Conservation (phyloP, 208 protist species). For the Naegleria lovaniensis region DNA sequence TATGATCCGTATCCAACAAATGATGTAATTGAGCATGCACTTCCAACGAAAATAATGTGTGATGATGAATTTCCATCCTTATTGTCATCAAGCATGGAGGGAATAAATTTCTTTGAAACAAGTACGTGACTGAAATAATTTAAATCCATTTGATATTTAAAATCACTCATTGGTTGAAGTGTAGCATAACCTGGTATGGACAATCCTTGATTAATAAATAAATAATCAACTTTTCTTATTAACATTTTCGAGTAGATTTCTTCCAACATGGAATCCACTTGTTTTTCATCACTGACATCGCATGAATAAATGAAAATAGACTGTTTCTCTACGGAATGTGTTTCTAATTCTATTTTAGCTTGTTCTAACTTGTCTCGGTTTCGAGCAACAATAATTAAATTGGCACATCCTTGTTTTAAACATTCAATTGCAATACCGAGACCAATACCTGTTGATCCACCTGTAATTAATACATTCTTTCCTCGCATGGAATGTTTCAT, state of each 20-base stretch:
- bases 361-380: slow-evolving; percentile 54
- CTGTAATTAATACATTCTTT: slow-evolving; percentile 66
- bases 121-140: slow-evolving; percentile 76
- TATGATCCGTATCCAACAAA: slow-evolving; percentile 74
- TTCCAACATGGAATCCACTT: slow-evolving; percentile 46
- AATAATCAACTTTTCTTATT: slow-evolving; percentile 50
- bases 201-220: slow-evolving; percentile 73
- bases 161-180: slow-evolving; percentile 56
- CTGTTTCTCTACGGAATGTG: slow-evolving; percentile 32
- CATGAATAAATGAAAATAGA: slow-evolving; percentile 51
- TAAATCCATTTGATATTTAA: slow-evolving; percentile 64
- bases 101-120: slow-evolving; percentile 60
- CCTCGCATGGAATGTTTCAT: slow-evolving; percentile 16
- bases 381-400: slow-evolving; percentile 64
- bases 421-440: slow-evolving; percentile 30
- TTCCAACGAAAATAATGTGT: slow-evolving; percentile 70
- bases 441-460: slow-evolving; percentile 72
- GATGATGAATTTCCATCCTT: not conserved
- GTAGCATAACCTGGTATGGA: slow-evolving; percentile 67
- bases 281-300: slow-evolving; percentile 61
- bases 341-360: slow-evolving; percentile 49
- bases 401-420: slow-evolving; percentile 31
- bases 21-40: slow-evolving; percentile 59
- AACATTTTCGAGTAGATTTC: slow-evolving; percentile 38
- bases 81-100: slow-evolving; percentile 54